Evolutionary conservation across 331 rosid genomes (phyloP).

Genomic region (Erythrophleum ivorense): DNA sequence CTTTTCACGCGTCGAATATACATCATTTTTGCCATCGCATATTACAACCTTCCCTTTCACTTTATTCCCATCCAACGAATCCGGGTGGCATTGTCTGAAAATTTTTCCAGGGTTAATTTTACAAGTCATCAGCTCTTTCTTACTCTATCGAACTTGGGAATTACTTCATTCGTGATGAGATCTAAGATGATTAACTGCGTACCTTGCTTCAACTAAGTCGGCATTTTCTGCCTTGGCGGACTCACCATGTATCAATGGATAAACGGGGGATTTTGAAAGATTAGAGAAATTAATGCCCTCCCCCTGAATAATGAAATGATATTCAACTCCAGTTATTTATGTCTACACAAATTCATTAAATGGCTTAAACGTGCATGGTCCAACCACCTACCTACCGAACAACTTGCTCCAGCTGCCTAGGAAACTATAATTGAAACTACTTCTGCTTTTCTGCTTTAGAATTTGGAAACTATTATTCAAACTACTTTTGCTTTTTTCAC

Average conservation of each 20-base stretch:
- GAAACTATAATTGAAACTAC: neutral
- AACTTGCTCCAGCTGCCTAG: neutral
- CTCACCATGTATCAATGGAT: conserved; percentile 56
- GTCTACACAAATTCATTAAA: neutral
- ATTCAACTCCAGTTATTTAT: neutral
- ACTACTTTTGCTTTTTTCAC: no score
- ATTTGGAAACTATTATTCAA: neutral
- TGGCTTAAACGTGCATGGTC: conserved; percentile 3
- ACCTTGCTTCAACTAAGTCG: conserved; percentile 59
- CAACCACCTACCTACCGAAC: neutral
- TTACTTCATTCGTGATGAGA: neutral
- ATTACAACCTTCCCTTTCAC: conserved; percentile 77
- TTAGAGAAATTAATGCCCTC: conserved; percentile 74
- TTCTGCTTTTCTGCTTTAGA: neutral
- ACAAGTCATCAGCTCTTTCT: neutral
- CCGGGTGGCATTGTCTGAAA: conserved; percentile 57
- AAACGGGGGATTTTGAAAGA: conserved; percentile 54
- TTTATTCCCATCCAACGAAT: conserved; percentile 48
- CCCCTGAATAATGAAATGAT: conserved; percentile 53
- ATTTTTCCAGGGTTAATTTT: neutral
- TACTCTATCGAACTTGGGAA: neutral
- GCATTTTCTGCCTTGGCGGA: conserved; percentile 46
- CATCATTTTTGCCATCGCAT: conserved; percentile 49
- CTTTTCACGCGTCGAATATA: conserved; percentile 5
- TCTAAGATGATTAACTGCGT: neutral